Evolutionary conservation across 257 asterid species (phyloP).

Genomic region (Nicotiana knightiana): DNA sequence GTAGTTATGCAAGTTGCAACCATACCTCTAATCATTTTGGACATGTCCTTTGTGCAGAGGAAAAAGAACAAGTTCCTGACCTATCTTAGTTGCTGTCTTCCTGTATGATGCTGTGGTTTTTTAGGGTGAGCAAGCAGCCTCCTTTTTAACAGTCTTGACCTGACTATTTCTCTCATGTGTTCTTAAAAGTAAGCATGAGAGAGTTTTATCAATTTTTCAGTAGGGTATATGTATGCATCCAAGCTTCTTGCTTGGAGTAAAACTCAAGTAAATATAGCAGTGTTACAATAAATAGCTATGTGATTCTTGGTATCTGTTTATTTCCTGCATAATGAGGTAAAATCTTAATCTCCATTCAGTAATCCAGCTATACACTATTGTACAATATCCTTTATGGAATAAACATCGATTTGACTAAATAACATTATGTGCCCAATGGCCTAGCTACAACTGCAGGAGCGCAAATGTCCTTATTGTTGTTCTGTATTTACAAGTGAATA

Average conservation of each 20-base stretch:
- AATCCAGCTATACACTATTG: constrained; percentile 6
- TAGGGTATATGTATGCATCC: neutral
- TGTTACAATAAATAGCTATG: neutral
- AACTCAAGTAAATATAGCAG: neutral
- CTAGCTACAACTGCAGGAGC: neutral
- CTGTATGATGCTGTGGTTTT: neutral
- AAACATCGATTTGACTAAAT: neutral
- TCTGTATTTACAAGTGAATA: constrained; percentile 1
- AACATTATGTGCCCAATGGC: neutral
- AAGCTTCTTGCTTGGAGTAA: constrained; percentile 10
- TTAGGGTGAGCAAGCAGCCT: neutral
- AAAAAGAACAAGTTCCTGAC: constrained; percentile 20
- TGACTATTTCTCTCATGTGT: neutral
- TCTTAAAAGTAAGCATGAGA: neutral
- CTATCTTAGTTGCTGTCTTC: constrained; percentile 28
- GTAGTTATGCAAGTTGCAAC: neutral
- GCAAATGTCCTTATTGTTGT: neutral
- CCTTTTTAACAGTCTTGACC: neutral
- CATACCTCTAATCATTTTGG: constrained; percentile 11
- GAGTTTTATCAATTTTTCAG: neutral
- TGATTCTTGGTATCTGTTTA: neutral
- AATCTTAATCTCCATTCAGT: neutral
- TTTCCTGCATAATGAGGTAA: neutral
- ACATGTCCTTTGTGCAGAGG: constrained; percentile 22
- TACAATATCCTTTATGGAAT: constrained; percentile 2